Evolutionary conservation across 108 stramenopile genomes (phyloP).

Genomic region (Skeletonema tropicum): DNA sequence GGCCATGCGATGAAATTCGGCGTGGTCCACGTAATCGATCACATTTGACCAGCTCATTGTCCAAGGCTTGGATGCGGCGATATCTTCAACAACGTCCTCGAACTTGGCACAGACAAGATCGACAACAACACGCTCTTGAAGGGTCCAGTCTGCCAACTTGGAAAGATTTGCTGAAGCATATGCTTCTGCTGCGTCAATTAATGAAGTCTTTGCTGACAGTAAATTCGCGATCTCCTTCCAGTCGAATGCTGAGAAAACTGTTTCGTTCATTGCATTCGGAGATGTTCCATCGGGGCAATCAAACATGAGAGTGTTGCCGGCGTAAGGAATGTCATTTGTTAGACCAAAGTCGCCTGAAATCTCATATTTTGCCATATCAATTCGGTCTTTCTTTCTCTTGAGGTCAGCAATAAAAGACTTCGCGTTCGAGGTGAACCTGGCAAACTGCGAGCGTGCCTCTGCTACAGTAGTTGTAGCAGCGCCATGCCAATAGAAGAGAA

Average conservation of each 20-base stretch:
- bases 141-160: slow-evolving; percentile 18
- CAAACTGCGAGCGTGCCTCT: slow-evolving; percentile 8
- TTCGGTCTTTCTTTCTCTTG: slow-evolving; percentile 14
- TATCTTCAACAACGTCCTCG: slow-evolving; percentile 32
- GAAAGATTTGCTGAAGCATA: slow-evolving; percentile 4
- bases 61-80: slow-evolving; percentile 28
- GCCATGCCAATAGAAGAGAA: slow-evolving; percentile 20
- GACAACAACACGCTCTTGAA: slow-evolving; percentile 10
- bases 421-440: background rate
- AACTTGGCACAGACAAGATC: slow-evolving; percentile 17
- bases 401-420: background rate
- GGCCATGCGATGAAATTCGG: slow-evolving; percentile 25
- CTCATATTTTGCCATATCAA: slow-evolving; percentile 32
- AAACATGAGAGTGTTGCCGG: slow-evolving; percentile 30
- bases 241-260: slow-evolving; percentile 30
- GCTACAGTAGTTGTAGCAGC: slow-evolving; percentile 16
- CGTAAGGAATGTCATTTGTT: background rate
- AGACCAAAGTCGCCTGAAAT: slow-evolving; percentile 36
- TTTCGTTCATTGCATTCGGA: slow-evolving; percentile 19
- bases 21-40: slow-evolving; percentile 29
- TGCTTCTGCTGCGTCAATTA: slow-evolving; percentile 31
- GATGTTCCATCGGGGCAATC: slow-evolving; percentile 43
- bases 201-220: slow-evolving; percentile 3
- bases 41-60: slow-evolving; percentile 46
- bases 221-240: background rate